Percentiles rank a stretch among this genome's conserved stretches.
Evolutionary conservation across 192 early-diverging fungal genomes (phyloP).

Genomic region (Cetraspora pellucida): DNA sequence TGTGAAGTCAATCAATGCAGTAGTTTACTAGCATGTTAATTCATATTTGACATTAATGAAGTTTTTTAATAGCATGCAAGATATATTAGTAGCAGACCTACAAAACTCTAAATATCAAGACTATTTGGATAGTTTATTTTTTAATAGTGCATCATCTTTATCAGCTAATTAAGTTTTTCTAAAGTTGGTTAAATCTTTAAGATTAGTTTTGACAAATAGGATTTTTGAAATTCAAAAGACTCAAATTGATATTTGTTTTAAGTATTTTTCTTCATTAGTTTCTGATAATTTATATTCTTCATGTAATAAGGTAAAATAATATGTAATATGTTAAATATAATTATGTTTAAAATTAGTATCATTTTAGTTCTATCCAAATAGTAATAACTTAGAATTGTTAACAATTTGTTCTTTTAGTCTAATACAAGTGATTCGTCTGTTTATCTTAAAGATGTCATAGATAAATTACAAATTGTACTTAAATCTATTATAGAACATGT

Average conservation of each 20-base stretch:
- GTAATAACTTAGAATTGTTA: not conserved
- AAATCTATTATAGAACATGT: not conserved
- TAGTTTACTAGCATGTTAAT: not conserved
- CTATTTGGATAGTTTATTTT: not conserved
- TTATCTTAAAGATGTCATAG: not conserved
- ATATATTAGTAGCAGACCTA: not conserved
- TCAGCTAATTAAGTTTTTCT: not conserved
- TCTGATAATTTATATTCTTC: not conserved
- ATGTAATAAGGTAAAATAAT: not conserved
- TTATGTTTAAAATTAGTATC: not conserved
- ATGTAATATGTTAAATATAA: too few relatives aligned
- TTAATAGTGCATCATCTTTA: not conserved
- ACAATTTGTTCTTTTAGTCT: not conserved
- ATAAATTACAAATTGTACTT: not conserved
- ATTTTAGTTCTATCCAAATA: not conserved
- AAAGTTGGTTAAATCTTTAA: not conserved
- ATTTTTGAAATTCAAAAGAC: not conserved
- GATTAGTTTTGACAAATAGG: not conserved
- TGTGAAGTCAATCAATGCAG: not conserved
- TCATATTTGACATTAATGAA: not conserved
- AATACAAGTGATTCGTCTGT: not conserved
- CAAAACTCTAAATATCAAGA: not conserved
- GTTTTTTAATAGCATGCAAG: not conserved
- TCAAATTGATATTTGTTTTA: slow-evolving; percentile 6
- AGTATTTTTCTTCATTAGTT: not conserved